Evolutionary conservation across 805 yeast species (phyloP).

Genomic region (Yamadazyma sp.): DNA sequence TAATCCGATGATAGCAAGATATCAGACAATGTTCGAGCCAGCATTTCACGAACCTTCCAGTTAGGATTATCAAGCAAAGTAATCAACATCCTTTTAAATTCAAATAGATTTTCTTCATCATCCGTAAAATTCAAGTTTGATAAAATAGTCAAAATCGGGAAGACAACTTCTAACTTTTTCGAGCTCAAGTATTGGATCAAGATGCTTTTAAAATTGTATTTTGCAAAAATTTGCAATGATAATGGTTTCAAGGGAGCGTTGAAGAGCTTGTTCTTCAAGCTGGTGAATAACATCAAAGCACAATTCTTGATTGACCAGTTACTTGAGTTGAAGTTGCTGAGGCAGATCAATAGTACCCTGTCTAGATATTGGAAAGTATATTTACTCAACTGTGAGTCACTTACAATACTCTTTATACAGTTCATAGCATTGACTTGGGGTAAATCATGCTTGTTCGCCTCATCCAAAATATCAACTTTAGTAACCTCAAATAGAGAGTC

Average conservation of each 20-base stretch:
- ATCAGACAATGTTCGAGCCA: slow-evolving; percentile 64
- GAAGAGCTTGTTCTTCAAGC: slow-evolving; percentile 77
- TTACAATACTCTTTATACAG: slow-evolving; percentile 71
- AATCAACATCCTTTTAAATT: slow-evolving; percentile 52
- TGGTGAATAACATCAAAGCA: slow-evolving; percentile 88
- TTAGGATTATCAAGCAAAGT: slow-evolving; percentile 49
- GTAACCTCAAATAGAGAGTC: slow-evolving; percentile 56
- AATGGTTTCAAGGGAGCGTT: slow-evolving; percentile 53
- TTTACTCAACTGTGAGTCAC: slow-evolving; percentile 65
- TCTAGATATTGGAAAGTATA: slow-evolving; percentile 53
- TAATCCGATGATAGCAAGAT: neutral
- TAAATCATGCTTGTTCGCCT: slow-evolving; percentile 59
- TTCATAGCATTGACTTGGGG: slow-evolving; percentile 96
- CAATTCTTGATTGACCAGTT: slow-evolving; percentile 90
- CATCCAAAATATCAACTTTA: slow-evolving; percentile 45
- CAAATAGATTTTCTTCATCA: slow-evolving; percentile 43
- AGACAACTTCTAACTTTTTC: slow-evolving; percentile 56
- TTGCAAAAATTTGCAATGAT: slow-evolving; percentile 70
- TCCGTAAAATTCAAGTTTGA: slow-evolving; percentile 65
- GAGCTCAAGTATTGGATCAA: slow-evolving; percentile 40
- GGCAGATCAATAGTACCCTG: slow-evolving; percentile 57
- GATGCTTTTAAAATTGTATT: slow-evolving; percentile 53
- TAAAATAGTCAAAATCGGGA: slow-evolving; percentile 73
- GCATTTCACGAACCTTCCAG: slow-evolving; percentile 90
- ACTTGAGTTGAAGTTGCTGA: slow-evolving; percentile 60